These are phyloP conservation scores for Candida frijolesensis DNA, from an alignment of 1,139 yeast genomes.

Conservation along the genomic window DNA sequence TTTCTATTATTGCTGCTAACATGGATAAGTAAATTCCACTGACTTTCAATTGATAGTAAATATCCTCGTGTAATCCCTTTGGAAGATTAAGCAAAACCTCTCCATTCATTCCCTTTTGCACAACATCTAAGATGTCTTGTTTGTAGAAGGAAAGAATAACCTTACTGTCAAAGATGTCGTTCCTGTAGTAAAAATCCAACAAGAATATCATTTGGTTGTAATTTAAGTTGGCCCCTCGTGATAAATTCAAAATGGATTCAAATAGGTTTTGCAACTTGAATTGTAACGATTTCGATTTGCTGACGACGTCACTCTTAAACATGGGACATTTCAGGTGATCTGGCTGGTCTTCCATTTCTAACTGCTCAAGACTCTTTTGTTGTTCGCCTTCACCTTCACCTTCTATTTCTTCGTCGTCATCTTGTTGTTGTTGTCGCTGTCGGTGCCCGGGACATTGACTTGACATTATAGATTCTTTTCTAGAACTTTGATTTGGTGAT, in stretches of 20 bases:
- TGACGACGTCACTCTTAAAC: conserved; percentile 1
- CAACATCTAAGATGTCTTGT: conserved; percentile 25
- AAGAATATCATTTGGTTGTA: conserved; percentile 35
- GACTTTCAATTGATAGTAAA: conserved; percentile 13
- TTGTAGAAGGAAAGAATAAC: conserved; percentile 29
- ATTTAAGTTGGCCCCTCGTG: conserved; percentile 27
- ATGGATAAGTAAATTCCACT: conserved; percentile 35
- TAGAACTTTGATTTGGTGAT: conserved; percentile 15
- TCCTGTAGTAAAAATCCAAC: conserved; percentile 34
- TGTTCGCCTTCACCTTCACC: not conserved
- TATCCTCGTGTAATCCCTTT: conserved; percentile 8
- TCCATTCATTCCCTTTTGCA: conserved; percentile 20
- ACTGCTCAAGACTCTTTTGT: not conserved
- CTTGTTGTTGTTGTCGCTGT: conserved; percentile 5
- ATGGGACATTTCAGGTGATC: not conserved
- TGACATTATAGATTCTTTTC: conserved; percentile 1
- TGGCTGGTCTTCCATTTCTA: not conserved
- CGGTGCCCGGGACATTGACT: not conserved
- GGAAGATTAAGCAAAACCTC: conserved; percentile 18
- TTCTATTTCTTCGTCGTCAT: not conserved
- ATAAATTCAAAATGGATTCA: conserved; percentile 25
- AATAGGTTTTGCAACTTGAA: conserved; percentile 26
- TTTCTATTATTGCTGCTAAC: conserved; percentile 36
- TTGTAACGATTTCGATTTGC: conserved; percentile 5
- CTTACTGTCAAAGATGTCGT: conserved; percentile 22